Evolutionary conservation across 2,329 filamentous ascomycete species (phyloP), one percentile per base, ranked within the genome.

Genomic region (Fusarium vanettenii): DNA sequence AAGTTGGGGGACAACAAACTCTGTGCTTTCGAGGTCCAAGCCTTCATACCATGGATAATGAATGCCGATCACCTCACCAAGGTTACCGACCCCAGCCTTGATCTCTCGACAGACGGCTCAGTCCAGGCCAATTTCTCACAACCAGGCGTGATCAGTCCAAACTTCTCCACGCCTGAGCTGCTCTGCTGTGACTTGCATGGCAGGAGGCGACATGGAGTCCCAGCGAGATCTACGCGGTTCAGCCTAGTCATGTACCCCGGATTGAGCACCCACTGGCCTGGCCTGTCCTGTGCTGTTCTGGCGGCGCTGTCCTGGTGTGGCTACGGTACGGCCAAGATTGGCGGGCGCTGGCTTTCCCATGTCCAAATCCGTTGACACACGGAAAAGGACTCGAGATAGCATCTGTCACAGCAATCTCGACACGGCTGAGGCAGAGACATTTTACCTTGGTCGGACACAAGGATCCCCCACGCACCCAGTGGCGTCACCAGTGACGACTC

Each of bases 361-460:
- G 74, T 62, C 75, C 73, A 77, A 78, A 78, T 78, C 50, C 69
- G 59, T 71, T 79, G 76, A 79, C 76, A 79, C 77, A 79, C 65
- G 63, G 72, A 78, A 79, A 78, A 76, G 35, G 72, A 59, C 37
- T 55, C 37, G 41, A 74, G 76, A 77, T 78, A 78, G 74, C 68
- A 73, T 74, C 66, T 39, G 64, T 61, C 39, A 37, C 67, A 60
- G 52, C 55, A 69, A 72, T 63, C 60, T 31, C 52, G 29, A 50
- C 62, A 56, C 57, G 41, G 65, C 67, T 67, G 67, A 73, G 31
- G 35, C 56, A 64, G 39, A 64, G 57, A 55, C 63, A 66, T 61
- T 60, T 45, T 41, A 31, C 45, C 64, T 27, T 55, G 29, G 16
- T 41, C 41, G 35, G 27, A 61, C 65, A 62, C 45, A 60, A 16